Base-by-base conservation (phyloP, 2,329 filamentous ascomycete genomes). In the Clonostachys byssicola region DNA sequence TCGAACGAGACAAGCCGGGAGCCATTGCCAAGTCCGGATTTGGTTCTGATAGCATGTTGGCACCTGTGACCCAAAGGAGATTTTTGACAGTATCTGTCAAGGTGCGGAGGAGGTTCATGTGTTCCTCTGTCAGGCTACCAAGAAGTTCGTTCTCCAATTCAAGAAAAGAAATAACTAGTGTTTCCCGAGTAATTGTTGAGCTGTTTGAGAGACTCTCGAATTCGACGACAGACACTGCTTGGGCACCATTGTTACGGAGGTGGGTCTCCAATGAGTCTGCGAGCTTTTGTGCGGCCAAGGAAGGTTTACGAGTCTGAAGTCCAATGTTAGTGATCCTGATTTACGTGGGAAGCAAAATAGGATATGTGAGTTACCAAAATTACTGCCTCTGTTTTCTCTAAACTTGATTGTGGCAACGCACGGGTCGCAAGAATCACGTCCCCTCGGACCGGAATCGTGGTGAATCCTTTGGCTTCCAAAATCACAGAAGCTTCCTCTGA, bases 91-190 rank as follows among this genome's bases (percentile, higher is more conserved):
- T 38, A 33, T 41, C 16, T 12, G 46, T 48, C 8, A 44, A 12
- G 12, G 34, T 35, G 8, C 42, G 34, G n/a, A 48, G 23, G 23
- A 30, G 35, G 16, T 48, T 38, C 42, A 48, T 48, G 30, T 44
- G 35, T 12, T 48, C 14, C 13, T n/a, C 12, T 16, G 13, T 40
- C 12, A 48, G 14, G 23, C 18, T 44, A n/a, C 42, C 46, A 13
- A 48, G 42, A 33, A 48, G 44, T 30, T 48, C 46, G 20, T 34
- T 18, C 18, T 44, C 46, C 3, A 48, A 5, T 33, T 48, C 46
- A 8, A 48, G 42, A 3, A 48, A 17, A 2, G 42, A 48, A 13
- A 48, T 44, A 12, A 34, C 23, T 2, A 20, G 18, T 20, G 18
- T 20, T 20, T 20, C 18, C 18, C 18, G 18, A 20, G 18, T 20